Evolutionary conservation across 768 basidiomycete species (phyloP), one percentile per base, ranked within the genome.

Genomic region (Psilocybe cyanescens): DNA sequence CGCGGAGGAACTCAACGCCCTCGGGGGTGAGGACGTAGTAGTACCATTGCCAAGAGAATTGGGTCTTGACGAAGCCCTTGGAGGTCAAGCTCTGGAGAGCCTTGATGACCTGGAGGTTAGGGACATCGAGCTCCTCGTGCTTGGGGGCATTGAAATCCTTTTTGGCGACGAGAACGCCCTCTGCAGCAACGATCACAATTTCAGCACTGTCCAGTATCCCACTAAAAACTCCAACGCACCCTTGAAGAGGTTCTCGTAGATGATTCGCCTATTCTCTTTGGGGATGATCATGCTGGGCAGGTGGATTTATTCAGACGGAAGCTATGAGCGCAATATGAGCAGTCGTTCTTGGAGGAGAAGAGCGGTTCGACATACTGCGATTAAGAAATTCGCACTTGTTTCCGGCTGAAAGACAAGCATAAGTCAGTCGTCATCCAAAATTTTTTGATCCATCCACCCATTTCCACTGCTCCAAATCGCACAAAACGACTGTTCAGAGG

Each of bases 201-300:
- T 55, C 41, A 59, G 62, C 39, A 28, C 35, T 51, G 4, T 29
- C 49, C 3, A 50, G 9, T 12, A 8, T 17, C 16, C 35, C 41
- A 58, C 28, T 31, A 3, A 41, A 54, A 50, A 47, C 31, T 41
- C 29, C 48, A 16, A 78, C 89, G 67, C 67, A 95, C 95, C 95
- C 83, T 97, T 97, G 93, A 99, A 99, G 86, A 99, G 95, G 84
- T 91, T 92, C 82, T 99, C 96, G 85, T 97, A 99, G 85, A 99
- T 99, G 76, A 85, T 78, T 74, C 94, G 92, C 81, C 90, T 86
- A 86, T 98, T 93, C 79, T 90, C 74, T 85, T 99, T 99, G 73
- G 93, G 83, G 77, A 99, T 98, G 71, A 99, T 90, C 97, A 99
- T 99, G 81, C 76, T 92, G 80, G 75, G 77, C 71, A 57, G 66